A percentile compares a stretch with the other conserved stretches of the same genome.
These are phyloP conservation scores for Platismatia glauca DNA, from an alignment of 495 filamentous ascomycete species.

Conservation along the genomic window DNA sequence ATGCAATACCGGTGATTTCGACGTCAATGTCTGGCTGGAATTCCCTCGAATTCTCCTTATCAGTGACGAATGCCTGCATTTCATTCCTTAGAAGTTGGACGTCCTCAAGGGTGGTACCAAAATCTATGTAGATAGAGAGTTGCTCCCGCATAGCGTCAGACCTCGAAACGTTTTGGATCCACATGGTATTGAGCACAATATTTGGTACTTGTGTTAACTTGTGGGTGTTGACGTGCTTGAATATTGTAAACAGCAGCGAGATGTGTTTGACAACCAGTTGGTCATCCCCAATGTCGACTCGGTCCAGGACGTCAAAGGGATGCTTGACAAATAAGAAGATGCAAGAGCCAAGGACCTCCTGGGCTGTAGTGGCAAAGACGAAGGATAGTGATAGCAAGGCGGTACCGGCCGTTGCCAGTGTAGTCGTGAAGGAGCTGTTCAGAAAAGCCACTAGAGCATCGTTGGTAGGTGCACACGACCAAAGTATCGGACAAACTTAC, in stretches of 20 bases:
- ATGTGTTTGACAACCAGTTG: constrained; percentile 85
- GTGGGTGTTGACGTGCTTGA: constrained; percentile 71
- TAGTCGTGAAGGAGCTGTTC: constrained; percentile 72
- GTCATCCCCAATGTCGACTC: constrained; percentile 70
- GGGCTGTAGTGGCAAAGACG: constrained; percentile 80
- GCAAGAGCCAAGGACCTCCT: constrained; percentile 91
- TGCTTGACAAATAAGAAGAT: constrained; percentile 99
- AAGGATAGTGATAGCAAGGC: constrained; percentile 88
- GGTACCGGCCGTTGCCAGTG: constrained; percentile 91
- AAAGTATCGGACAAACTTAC: constrained; percentile 35
- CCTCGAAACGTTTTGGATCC: constrained; percentile 87
- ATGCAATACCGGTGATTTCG: constrained; percentile 66
- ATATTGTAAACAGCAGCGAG: constrained; percentile 86
- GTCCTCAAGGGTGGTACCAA: constrained; percentile 80
- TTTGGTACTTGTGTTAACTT: constrained; percentile 87
- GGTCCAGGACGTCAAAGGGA: constrained; percentile 85
- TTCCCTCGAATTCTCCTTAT: constrained; percentile 81
- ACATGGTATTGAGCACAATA: constrained; percentile 77
- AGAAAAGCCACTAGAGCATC: constrained; percentile 59
- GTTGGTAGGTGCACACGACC: constrained; percentile 19
- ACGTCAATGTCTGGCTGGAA: constrained; percentile 80
- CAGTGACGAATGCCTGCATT: constrained; percentile 72
- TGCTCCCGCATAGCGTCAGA: constrained; percentile 87
- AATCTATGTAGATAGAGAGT: constrained; percentile 67
- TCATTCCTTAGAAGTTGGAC: constrained; percentile 73